A percentile compares a stretch with the other conserved stretches of the same genome.
Evolutionary conservation across 2,329 filamentous ascomycete genomes (phyloP).

Genomic region (Arthrobotrys pseudoclavata): DNA sequence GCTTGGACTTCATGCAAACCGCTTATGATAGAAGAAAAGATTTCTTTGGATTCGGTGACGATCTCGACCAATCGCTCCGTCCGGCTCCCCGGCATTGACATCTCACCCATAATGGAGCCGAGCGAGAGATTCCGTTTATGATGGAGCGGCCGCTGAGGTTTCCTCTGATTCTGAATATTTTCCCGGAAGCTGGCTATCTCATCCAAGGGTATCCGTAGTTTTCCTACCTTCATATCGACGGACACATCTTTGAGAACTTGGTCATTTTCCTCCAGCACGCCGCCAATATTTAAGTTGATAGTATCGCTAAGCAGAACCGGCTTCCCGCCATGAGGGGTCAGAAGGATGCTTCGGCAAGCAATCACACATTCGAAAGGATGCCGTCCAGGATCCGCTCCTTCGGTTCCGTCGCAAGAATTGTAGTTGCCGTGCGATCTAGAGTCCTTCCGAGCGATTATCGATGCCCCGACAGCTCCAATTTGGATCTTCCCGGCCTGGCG

Average conservation of each 20-base stretch:
- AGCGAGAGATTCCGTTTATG: constrained; percentile 70
- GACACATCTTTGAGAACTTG: constrained; percentile 92
- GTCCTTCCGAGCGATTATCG: constrained; percentile 90
- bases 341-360: constrained; percentile 84
- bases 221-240: constrained; percentile 88
- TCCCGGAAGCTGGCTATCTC: constrained; percentile 73
- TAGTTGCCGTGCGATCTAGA: constrained; percentile 91
- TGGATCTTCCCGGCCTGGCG: constrained; percentile 86
- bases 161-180: constrained; percentile 68
- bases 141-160: constrained; percentile 27
- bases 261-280: constrained; percentile 84
- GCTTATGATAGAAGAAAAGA: constrained; percentile 87
- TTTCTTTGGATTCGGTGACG: constrained; percentile 92
- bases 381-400: constrained; percentile 65
- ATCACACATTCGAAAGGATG: constrained; percentile 95
- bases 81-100: constrained; percentile 76
- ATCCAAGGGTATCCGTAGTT: constrained; percentile 90
- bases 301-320: constrained; percentile 90
- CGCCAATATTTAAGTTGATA: constrained; percentile 89
- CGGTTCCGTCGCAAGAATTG: constrained; percentile 75
- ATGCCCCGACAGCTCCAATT: constrained; percentile 84
- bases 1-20: constrained; percentile 98
- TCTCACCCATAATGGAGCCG: constrained; percentile 79
- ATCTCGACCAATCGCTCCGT: constrained; percentile 81
- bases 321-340: constrained; percentile 84